These are phyloP conservation scores for Globisporangium perplexum DNA, from an alignment of 352 stramenopile genomes.

Conservation along the genomic window DNA sequence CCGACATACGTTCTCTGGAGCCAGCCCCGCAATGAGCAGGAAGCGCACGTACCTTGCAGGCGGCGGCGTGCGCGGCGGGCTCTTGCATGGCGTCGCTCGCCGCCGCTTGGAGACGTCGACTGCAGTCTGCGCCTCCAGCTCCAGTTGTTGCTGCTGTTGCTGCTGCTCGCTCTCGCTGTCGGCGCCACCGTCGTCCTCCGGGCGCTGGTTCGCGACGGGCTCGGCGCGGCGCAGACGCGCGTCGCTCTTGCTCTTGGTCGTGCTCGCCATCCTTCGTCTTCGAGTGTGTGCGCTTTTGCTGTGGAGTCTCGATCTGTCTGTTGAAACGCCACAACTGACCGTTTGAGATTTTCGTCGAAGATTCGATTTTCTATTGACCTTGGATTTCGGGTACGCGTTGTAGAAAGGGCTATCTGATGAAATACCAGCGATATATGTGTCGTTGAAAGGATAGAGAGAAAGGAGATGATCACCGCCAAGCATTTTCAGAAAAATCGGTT, in stretches of 20 bases:
- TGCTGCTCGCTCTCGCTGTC: not conserved
- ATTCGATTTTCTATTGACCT: not conserved
- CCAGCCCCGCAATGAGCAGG: too few species aligned
- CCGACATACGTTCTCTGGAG: too few species aligned
- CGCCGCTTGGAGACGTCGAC: not conserved
- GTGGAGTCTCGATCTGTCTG: not conserved
- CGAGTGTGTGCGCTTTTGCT: not conserved
- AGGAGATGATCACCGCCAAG: too few species aligned
- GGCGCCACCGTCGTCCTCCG: not conserved
- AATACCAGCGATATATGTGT: not conserved
- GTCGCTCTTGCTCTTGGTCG: slow-evolving; percentile 12
- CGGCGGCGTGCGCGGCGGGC: not conserved
- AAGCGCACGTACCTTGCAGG: not conserved
- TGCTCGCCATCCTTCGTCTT: slow-evolving; percentile 7
- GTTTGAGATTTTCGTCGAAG: not conserved
- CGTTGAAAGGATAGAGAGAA: not conserved
- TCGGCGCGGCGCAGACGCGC: not conserved
- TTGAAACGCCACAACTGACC: slow-evolving; percentile 2
- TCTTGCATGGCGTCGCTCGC: not conserved
- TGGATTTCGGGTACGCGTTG: not conserved
- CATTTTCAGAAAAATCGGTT: too few species aligned
- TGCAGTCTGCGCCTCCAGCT: not conserved
- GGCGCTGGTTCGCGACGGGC: not conserved
- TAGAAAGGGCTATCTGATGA: not conserved
- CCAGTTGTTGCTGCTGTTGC: slow-evolving; percentile 3